phyloP scores from a whole-genome alignment of 768 basidiomycete genomes.

The Boletus insuetus region DNA sequence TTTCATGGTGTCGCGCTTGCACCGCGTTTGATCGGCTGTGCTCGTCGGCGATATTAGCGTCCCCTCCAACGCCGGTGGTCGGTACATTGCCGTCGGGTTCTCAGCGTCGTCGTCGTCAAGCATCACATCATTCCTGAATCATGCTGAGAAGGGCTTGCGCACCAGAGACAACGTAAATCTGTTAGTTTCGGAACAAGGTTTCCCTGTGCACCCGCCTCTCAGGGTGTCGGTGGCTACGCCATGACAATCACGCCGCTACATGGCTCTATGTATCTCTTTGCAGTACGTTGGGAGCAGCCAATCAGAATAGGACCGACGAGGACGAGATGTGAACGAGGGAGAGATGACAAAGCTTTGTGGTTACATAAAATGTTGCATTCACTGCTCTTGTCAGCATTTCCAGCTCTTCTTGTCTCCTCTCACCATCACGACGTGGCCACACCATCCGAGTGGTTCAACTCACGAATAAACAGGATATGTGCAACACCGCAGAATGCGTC shows the following conservation, averaged over 20 bases:
- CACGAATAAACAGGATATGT: background rate
- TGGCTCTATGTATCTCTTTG: too few species aligned
- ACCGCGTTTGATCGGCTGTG: slow-evolving; percentile 17
- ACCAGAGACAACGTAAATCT: too few species aligned
- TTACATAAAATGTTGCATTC: slow-evolving; percentile 34
- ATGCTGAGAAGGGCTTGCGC: too few species aligned
- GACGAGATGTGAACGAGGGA: background rate
- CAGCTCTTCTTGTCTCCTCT: slow-evolving; percentile 31
- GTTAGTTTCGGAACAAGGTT: too few species aligned
- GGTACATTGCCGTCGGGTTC: too few species aligned
- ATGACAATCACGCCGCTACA: too few species aligned
- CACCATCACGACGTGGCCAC: slow-evolving; percentile 25
- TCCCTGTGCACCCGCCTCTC: too few species aligned
- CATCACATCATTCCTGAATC: too few species aligned
- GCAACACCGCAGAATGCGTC: background rate
- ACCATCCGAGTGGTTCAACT: background rate
- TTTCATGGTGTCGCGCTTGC: background rate
- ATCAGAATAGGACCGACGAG: background rate
- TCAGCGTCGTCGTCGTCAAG: too few species aligned
- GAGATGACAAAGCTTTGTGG: slow-evolving; percentile 35
- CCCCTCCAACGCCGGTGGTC: too few species aligned
- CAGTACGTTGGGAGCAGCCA: too few species aligned
- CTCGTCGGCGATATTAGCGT: background rate
- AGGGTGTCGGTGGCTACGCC: too few species aligned
- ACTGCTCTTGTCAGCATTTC: slow-evolving; percentile 35